Evolutionary conservation across 345 rosid species (phyloP).

Genomic region (Linum usitatissimum): DNA sequence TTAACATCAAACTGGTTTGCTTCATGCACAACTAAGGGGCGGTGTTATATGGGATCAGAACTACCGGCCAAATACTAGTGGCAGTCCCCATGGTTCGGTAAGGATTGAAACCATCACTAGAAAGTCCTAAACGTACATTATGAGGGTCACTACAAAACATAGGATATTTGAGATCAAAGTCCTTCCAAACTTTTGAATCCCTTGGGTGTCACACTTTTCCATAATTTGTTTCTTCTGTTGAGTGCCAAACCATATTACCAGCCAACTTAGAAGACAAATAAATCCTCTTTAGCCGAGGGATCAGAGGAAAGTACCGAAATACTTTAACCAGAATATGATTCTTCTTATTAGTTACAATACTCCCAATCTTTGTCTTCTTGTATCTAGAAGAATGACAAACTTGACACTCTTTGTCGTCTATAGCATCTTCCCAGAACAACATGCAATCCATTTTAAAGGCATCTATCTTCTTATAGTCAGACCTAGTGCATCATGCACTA

Average conservation of each 20-base stretch:
- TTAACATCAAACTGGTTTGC: not conserved
- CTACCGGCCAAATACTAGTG: too few relatives aligned
- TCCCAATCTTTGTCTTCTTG: too few relatives aligned
- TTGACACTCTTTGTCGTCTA: not conserved
- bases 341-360: constrained; percentile 1
- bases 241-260: constrained; percentile 10
- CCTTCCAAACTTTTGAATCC: too few relatives aligned
- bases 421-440: constrained; percentile 5
- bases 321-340: constrained; percentile 1
- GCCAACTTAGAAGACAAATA: constrained; percentile 10
- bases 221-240: not conserved
- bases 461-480: constrained; percentile 13
- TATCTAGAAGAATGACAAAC: not conserved
- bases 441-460: constrained; percentile 9
- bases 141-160: too few relatives aligned
- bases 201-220: too few relatives aligned
- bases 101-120: too few relatives aligned
- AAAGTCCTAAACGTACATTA: too few relatives aligned
- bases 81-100: too few relatives aligned
- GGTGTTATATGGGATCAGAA: not conserved
- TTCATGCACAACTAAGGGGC: constrained; percentile 4
- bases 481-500: too few relatives aligned
- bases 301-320: constrained; percentile 4
- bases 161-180: too few relatives aligned
- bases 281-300: constrained; percentile 7